These are phyloP conservation scores for Asterophora parasitica DNA, from an alignment of 768 basidiomycete species.

Conservation along the genomic window DNA sequence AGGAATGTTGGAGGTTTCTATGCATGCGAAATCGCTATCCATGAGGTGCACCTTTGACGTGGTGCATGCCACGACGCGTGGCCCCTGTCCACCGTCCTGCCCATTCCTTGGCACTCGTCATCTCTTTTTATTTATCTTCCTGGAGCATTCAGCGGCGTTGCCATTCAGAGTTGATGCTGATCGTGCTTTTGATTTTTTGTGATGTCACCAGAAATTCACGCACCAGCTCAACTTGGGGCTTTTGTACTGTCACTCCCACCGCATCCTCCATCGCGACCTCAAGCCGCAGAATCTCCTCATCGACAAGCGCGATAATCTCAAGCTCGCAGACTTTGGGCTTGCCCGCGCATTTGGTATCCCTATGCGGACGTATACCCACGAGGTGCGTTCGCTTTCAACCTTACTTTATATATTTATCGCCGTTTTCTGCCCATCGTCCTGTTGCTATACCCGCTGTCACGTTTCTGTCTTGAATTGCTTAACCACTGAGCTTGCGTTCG, in stretches of 20 bases:
- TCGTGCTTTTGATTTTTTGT: no score
- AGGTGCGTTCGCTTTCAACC: slow-evolving; percentile 45
- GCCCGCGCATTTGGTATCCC: slow-evolving; percentile 98
- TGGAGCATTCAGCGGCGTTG: no score
- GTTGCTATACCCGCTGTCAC: not conserved
- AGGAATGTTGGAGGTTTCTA: not conserved
- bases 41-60: not conserved
- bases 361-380: slow-evolving; percentile 98
- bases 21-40: not conserved
- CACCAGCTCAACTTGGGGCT: slow-evolving; percentile 89
- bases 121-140: not conserved
- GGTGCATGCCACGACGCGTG: not conserved
- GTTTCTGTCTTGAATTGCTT: not conserved
- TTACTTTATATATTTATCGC: no score
- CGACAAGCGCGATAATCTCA: slow-evolving; percentile 83
- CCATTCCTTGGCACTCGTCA: not conserved
- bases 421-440: no score
- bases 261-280: slow-evolving; percentile 94
- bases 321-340: slow-evolving; percentile 94
- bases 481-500: not conserved
- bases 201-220: slow-evolving; percentile 78
- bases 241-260: slow-evolving; percentile 90
- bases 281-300: slow-evolving; percentile 97
- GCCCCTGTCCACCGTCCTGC: not conserved
- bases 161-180: no score